Conservation (phyloP, 768 basidiomycete genomes). For the Pleurotus cornucopiae region DNA sequence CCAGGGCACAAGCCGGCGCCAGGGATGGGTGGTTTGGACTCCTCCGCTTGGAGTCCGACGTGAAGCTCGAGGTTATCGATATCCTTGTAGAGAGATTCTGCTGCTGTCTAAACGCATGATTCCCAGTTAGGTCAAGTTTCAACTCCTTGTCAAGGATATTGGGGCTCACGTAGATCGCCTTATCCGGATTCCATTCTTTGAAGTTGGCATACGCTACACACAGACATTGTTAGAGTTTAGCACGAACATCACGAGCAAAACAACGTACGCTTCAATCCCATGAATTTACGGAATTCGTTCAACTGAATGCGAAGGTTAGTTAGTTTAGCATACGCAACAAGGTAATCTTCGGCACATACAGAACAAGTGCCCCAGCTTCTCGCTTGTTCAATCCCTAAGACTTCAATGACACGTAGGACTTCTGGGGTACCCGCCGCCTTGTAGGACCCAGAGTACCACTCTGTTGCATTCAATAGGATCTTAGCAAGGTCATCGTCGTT, state of each 20-base stretch:
- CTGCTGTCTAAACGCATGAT: conserved; percentile 41
- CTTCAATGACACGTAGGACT: conserved; percentile 61
- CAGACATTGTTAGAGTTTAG: neutral
- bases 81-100: conserved; percentile 60
- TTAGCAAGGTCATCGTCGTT: conserved; percentile 58
- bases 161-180: conserved; percentile 45
- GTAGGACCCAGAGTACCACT: conserved; percentile 56
- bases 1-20: conserved; percentile 81
- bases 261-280: conserved; percentile 61
- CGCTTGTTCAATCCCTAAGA: conserved; percentile 64
- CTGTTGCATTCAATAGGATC: conserved; percentile 60
- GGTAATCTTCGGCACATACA: conserved; percentile 29
- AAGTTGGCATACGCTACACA: conserved; percentile 55
- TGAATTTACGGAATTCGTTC: conserved; percentile 70
- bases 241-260: neutral
- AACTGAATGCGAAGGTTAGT: conserved; percentile 33
- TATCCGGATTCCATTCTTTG: conserved; percentile 68
- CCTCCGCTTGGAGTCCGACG: conserved; percentile 71
- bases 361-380: conserved; percentile 72
- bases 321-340: neutral
- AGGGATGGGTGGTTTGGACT: conserved; percentile 56
- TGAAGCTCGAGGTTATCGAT: conserved; percentile 81
- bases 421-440: conserved; percentile 67
- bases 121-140: too few species aligned
- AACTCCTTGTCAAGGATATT: neutral